Evolutionary conservation across 2,329 filamentous ascomycete species (phyloP).

Genomic region (Blastomyces parvus): DNA sequence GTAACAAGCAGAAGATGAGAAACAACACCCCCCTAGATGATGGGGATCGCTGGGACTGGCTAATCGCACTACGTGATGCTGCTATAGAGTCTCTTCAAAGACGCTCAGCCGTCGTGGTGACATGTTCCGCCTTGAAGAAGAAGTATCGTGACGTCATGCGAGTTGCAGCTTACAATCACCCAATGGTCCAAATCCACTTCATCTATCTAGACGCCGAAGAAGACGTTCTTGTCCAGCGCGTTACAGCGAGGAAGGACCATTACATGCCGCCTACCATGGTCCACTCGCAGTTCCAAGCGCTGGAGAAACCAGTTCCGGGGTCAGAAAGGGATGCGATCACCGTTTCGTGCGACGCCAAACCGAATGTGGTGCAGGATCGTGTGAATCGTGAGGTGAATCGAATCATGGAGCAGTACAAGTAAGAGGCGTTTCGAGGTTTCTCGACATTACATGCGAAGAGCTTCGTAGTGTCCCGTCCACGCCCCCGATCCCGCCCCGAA

Average conservation of each 20-base stretch:
- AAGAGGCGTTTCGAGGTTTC: neutral
- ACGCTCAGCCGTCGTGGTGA: conserved; percentile 70
- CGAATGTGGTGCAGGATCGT: conserved; percentile 36
- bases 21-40: conserved; percentile 77
- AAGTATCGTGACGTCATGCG: conserved; percentile 93
- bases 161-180: conserved; percentile 65
- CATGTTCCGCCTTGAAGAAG: conserved; percentile 90
- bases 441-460: neutral
- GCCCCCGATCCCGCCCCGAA: too few species aligned
- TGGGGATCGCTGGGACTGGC: conserved; percentile 95
- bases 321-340: conserved; percentile 62
- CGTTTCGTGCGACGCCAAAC: conserved; percentile 49
- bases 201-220: conserved; percentile 78
- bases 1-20: conserved; percentile 88
- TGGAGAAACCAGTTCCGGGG: conserved; percentile 64
- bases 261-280: conserved; percentile 98
- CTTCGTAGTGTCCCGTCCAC: neutral
- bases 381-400: conserved; percentile 10
- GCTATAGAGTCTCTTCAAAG: conserved; percentile 42
- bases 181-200: conserved; percentile 74
- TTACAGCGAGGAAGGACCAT: conserved; percentile 65
- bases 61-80: conserved; percentile 63
- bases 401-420: conserved; percentile 14
- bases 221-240: conserved; percentile 63
- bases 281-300: conserved; percentile 73